Percentiles rank a stretch among this genome's conserved stretches.
Evolutionary conservation across 108 stramenopile genomes (phyloP).

Genomic region (Fragilariopsis cylindrus): DNA sequence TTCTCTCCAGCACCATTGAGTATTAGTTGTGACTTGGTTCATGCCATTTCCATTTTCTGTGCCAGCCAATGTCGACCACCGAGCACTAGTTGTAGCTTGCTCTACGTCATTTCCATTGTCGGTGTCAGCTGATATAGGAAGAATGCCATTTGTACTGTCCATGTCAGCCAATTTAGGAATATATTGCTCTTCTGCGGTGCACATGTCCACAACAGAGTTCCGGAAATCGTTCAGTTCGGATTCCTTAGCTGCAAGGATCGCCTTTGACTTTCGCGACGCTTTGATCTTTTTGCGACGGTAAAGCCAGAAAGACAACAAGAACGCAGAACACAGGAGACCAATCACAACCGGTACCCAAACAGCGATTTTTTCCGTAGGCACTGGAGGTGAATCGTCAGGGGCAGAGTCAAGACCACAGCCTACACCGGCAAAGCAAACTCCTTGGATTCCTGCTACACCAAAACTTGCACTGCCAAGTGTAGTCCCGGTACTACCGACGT

Average conservation of each 20-base stretch:
- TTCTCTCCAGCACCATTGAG: constrained; percentile 20
- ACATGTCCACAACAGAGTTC: constrained; percentile 25
- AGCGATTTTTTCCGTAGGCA: neutral
- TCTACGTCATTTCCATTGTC: neutral
- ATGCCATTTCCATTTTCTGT: neutral
- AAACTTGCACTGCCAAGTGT: neutral
- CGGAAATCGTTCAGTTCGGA: constrained; percentile 20
- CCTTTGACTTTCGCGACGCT: constrained; percentile 7
- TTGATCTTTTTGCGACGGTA: constrained; percentile 21
- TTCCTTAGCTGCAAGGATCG: constrained; percentile 5
- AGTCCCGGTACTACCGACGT: neutral
- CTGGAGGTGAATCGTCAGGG: constrained; percentile 11
- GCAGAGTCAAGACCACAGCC: neutral
- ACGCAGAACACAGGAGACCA: neutral
- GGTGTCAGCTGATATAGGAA: no score
- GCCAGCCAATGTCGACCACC: neutral
- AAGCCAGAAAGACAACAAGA: neutral
- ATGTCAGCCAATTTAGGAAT: constrained; percentile 5
- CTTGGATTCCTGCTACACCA: neutral
- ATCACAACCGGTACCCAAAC: constrained; percentile 20
- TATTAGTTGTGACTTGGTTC: neutral
- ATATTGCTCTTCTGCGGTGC: constrained; percentile 4
- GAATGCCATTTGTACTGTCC: neutral
- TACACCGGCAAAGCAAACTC: constrained; percentile 6
- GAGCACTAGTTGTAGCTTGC: neutral